Percentiles rank a stretch among this genome's conserved stretches.
These are phyloP conservation scores for Moesziomyces antarcticus DNA, from an alignment of 1,284 basidiomycete species.

Conservation along the genomic window DNA sequence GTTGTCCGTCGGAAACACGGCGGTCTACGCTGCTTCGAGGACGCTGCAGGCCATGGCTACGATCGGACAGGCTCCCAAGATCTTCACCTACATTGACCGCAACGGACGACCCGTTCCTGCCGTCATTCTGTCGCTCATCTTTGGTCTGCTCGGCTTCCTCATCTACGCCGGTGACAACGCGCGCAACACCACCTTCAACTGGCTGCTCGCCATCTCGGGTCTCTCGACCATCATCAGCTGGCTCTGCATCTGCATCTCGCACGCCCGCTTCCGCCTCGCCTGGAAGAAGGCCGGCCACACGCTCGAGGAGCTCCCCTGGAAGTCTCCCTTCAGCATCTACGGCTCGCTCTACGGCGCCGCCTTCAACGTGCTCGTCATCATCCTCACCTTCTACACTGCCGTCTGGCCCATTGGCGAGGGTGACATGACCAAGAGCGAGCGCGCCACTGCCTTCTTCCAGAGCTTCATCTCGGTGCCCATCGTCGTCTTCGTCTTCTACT, in stretches of 20 bases:
- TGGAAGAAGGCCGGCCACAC: conserved; percentile 71
- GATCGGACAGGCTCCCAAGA: conserved; percentile 69
- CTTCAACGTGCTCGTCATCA: conserved; percentile 58
- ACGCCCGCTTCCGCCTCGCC: conserved; percentile 74
- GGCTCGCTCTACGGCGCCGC: conserved; percentile 70
- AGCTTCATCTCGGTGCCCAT: conserved; percentile 68
- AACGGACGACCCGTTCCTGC: conserved; percentile 71
- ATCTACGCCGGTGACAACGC: conserved; percentile 68
- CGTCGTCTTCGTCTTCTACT: conserved; percentile 43
- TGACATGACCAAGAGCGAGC: conserved; percentile 40
- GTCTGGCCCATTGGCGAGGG: conserved; percentile 63
- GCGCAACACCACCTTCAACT: conserved; percentile 68
- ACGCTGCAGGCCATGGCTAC: conserved; percentile 67
- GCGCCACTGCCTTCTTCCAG: conserved; percentile 71
- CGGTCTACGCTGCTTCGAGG: conserved; percentile 69
- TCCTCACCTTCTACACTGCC: conserved; percentile 47
- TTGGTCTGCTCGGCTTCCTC: conserved; percentile 62
- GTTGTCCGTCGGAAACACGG: conserved; percentile 68
- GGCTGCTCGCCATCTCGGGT: conserved; percentile 71
- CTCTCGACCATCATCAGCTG: conserved; percentile 72
- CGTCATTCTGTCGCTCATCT: conserved; percentile 59
- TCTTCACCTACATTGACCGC: conserved; percentile 71
- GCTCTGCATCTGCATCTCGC: conserved; percentile 56
- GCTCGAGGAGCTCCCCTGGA: conserved; percentile 71
- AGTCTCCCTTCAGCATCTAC: conserved; percentile 70